Percentiles rank a stretch among this genome's conserved stretches.
Conservation (phyloP, 768 basidiomycete genomes). For the Pisolithus tinctorius region DNA sequence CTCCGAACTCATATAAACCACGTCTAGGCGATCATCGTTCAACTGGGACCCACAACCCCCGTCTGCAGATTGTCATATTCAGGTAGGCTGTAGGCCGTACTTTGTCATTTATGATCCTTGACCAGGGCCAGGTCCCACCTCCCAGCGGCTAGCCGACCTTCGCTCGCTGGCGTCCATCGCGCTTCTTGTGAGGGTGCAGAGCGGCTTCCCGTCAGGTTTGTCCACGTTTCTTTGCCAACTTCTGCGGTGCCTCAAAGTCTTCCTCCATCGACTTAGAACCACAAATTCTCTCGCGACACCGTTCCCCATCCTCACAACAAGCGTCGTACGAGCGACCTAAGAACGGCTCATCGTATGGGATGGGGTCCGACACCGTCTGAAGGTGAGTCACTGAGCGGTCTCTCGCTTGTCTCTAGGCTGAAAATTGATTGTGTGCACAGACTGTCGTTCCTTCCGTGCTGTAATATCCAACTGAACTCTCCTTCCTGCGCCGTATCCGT, state of each 20-base stretch:
- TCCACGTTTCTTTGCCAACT: slow-evolving; percentile 2
- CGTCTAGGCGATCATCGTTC: slow-evolving; percentile 10
- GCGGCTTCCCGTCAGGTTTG: slow-evolving; percentile 49
- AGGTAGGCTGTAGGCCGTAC: slow-evolving; percentile 18
- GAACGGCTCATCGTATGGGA: slow-evolving; percentile 62
- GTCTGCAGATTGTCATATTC: slow-evolving; percentile 19
- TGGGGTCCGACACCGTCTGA: slow-evolving; percentile 29
- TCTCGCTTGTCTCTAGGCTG: slow-evolving; percentile 1
- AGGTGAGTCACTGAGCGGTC: slow-evolving; percentile 9
- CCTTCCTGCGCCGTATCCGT: too few relatives aligned
- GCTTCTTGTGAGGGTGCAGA: slow-evolving; percentile 62
- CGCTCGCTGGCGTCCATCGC: slow-evolving; percentile 64
- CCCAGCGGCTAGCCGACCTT: slow-evolving; percentile 39
- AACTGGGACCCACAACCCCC: slow-evolving; percentile 29
- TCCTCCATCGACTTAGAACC: slow-evolving; percentile 15
- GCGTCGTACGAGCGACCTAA: slow-evolving; percentile 70
- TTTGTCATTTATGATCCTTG: slow-evolving; percentile 5
- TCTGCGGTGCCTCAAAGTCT: background rate
- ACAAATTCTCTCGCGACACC: slow-evolving; percentile 40
- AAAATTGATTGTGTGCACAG: too few relatives aligned
- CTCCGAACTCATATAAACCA: slow-evolving; percentile 26
- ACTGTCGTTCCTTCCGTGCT: background rate
- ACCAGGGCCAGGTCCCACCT: slow-evolving; percentile 27
- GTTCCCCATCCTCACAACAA: slow-evolving; percentile 62
- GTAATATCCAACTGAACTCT: background rate